phyloP scores from a whole-genome alignment of 257 asterid genomes.

The Gentiana macrophylla region DNA sequence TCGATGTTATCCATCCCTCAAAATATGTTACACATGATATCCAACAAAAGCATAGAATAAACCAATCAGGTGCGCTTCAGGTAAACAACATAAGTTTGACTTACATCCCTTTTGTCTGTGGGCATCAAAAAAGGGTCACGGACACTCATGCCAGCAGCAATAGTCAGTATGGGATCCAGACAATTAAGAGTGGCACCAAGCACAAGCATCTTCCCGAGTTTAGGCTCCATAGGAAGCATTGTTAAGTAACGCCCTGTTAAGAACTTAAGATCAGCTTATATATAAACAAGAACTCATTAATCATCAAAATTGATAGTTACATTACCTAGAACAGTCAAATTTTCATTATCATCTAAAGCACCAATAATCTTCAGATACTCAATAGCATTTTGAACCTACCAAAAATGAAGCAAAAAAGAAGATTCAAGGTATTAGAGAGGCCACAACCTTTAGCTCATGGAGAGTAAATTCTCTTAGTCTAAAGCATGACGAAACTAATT shows the following conservation, averaged over 20 bases:
- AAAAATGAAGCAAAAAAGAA: slow-evolving; percentile 7
- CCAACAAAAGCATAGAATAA: background rate
- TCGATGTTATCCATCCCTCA: too few relatives aligned
- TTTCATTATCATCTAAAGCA: slow-evolving; percentile 85
- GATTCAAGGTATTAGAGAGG: slow-evolving; percentile 1
- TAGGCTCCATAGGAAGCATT: slow-evolving; percentile 96
- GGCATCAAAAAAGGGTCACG: slow-evolving; percentile 96
- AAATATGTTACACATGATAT: background rate
- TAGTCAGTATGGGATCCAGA: slow-evolving; percentile 83
- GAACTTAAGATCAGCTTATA: slow-evolving; percentile 13
- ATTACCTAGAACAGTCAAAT: slow-evolving; percentile 74
- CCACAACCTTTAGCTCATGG: background rate
- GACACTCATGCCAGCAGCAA: slow-evolving; percentile 85
- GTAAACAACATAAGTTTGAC: slow-evolving; percentile 16
- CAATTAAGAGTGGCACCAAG: slow-evolving; percentile 81
- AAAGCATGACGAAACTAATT: background rate
- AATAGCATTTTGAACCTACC: slow-evolving; percentile 87
- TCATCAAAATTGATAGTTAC: slow-evolving; percentile 4
- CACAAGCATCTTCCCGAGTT: slow-evolving; percentile 94
- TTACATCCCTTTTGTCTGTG: slow-evolving; percentile 86
- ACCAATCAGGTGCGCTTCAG: background rate
- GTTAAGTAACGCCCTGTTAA: slow-evolving; percentile 76
- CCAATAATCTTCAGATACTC: slow-evolving; percentile 82
- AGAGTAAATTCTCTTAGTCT: background rate
- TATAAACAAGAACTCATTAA: slow-evolving; percentile 12